Base-by-base conservation (phyloP, 768 basidiomycete species). In the Suillus decipiens region DNA sequence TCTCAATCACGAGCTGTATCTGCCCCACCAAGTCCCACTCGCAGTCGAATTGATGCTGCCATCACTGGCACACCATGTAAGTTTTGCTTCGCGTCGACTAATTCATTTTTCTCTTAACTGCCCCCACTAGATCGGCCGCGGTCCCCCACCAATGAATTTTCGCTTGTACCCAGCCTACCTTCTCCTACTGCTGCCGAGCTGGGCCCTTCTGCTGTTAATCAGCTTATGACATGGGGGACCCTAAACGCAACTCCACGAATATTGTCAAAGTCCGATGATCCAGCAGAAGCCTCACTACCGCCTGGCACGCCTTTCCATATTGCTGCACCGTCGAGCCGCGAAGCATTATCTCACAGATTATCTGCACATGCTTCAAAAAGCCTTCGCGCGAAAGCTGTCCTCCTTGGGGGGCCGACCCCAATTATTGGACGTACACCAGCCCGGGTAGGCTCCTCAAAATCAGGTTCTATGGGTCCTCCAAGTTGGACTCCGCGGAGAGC, bases 221-320 rank as follows among this genome's bases (percentile, higher is more conserved):
- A 98, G 68, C 84, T 99, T 17, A 95, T 99, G 90, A 99, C 97
- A 14, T 96, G 94, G 95, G 97, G 97, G 2, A 95, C 94, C 14
- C 81, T 99, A 28, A 87, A 89, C 66, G 89, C 92, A 17, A 99
- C 97, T 10, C 97, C 97, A 3, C 89, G 96, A 60, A 83, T 97
- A 5, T 84, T 99, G 66, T 86, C 87, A 12, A 80, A 84, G 68
- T 77, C 82, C 11, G 83, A 87, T 41, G 84, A 90, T 67, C 78
- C 82, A 5, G 73, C 77, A 2, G 82, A 83, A 61, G 71, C 68
- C 77, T 70, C 67, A 66, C 78, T 55, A 9, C 75, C 79, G 17
- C 80, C 84, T 6, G 81, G 76, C 55, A 88, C 88, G 11, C 87
- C 90, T 3, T 99, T 98, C 77, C 87, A 84, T 42, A 84, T 99